These are phyloP conservation scores for Lophiotrema nucula DNA, from an alignment of 495 filamentous ascomycete species.

Conservation along the genomic window DNA sequence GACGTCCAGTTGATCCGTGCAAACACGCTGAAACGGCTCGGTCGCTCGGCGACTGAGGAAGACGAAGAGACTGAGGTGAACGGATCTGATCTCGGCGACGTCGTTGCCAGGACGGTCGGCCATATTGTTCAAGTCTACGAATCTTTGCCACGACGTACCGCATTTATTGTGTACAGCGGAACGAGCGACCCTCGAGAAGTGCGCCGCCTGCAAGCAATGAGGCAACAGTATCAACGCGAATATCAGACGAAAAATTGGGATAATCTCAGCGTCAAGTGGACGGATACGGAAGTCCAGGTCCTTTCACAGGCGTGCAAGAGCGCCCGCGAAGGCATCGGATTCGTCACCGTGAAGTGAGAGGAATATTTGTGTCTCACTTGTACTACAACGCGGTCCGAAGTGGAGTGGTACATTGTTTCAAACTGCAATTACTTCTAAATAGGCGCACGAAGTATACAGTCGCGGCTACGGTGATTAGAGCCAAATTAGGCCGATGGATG, in stretches of 20 bases:
- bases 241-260: slow-evolving; percentile 83
- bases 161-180: slow-evolving; percentile 84
- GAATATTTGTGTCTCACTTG: slow-evolving; percentile 26
- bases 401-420: slow-evolving; percentile 14
- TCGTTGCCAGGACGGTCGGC: slow-evolving; percentile 50
- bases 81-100: slow-evolving; percentile 42
- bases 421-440: slow-evolving; percentile 9
- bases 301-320: slow-evolving; percentile 59
- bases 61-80: slow-evolving; percentile 10
- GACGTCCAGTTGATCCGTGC: slow-evolving; percentile 40
- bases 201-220: slow-evolving; percentile 67
- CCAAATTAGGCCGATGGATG: slow-evolving; percentile 2
- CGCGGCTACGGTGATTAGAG: background rate
- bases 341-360: slow-evolving; percentile 70
- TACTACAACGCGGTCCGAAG: slow-evolving; percentile 2
- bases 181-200: slow-evolving; percentile 84
- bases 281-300: slow-evolving; percentile 78
- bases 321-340: slow-evolving; percentile 54
- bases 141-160: slow-evolving; percentile 75
- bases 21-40: slow-evolving; percentile 9
- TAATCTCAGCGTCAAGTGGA: slow-evolving; percentile 84
- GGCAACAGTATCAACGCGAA: slow-evolving; percentile 71
- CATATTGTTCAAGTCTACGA: slow-evolving; percentile 71
- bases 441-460: slow-evolving; percentile 2
- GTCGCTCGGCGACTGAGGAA: slow-evolving; percentile 17